Evolutionary conservation across 441 rosid species (phyloP).

Genomic region (Arabidopsis lyrata): DNA sequence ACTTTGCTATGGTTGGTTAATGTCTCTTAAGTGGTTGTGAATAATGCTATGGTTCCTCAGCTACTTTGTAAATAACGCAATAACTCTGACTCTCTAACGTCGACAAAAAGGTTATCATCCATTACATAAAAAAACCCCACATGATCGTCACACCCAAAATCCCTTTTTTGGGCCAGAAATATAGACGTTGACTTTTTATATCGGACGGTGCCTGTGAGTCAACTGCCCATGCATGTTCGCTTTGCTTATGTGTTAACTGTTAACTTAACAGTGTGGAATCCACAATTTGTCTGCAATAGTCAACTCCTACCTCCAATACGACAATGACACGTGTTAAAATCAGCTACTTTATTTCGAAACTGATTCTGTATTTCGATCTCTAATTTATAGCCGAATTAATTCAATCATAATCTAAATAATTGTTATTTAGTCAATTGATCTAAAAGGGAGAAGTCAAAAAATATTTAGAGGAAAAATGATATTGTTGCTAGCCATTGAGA

Average conservation of each 20-base stretch:
- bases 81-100: constrained; percentile 20
- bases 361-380: constrained; percentile 20
- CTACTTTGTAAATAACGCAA: background rate
- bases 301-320: constrained; percentile 40
- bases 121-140: constrained; percentile 25
- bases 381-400: background rate
- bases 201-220: constrained; percentile 43
- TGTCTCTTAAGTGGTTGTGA: no score
- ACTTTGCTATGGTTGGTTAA: constrained; percentile 1
- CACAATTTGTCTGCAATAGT: constrained; percentile 37
- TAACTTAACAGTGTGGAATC: constrained; percentile 43
- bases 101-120: constrained; percentile 16
- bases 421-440: background rate
- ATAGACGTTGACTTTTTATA: constrained; percentile 33
- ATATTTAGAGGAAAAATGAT: background rate
- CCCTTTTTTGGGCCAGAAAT: background rate
- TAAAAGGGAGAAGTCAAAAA: constrained; percentile 4
- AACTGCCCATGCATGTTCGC: constrained; percentile 41
- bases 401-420: no score
- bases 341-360: constrained; percentile 17
- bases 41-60: no score
- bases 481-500: constrained; percentile 5
- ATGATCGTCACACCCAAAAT: constrained; percentile 9
- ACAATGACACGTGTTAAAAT: background rate
- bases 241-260: constrained; percentile 41